Percentiles rank a stretch among this genome's conserved stretches.
Conservation (phyloP, 192 early-diverging fungal species). For the Martensiomyces pterosporus region DNA sequence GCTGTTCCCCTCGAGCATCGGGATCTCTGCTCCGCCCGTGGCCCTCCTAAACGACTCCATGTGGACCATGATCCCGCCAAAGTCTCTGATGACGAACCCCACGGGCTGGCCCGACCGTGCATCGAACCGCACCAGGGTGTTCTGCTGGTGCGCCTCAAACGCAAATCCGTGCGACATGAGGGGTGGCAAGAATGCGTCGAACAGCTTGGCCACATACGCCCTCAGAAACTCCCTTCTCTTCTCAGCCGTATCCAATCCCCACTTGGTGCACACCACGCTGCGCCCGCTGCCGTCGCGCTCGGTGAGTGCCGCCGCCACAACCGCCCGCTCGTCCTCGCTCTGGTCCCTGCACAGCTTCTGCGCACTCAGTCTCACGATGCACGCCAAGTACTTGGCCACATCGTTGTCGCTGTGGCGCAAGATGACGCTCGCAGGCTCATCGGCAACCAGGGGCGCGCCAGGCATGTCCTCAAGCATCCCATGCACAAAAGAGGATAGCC, state of each 20-base stretch:
- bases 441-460: neutral
- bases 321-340: neutral
- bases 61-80: conserved; percentile 55
- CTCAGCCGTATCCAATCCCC: conserved; percentile 20
- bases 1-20: conserved; percentile 43
- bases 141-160: conserved; percentile 57
- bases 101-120: conserved; percentile 23
- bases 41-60: conserved; percentile 26
- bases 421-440: conserved; percentile 23
- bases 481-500: neutral
- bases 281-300: neutral
- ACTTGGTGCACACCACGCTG: neutral
- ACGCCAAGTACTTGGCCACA: conserved; percentile 52
- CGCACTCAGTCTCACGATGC: conserved; percentile 19
- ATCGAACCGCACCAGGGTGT: conserved; percentile 46
- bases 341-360: conserved; percentile 3
- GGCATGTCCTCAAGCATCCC: conserved; percentile 14
- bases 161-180: conserved; percentile 49
- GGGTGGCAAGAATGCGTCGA: conserved; percentile 52
- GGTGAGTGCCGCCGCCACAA: conserved; percentile 6
- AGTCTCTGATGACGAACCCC: conserved; percentile 55
- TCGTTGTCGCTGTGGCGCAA: conserved; percentile 35
- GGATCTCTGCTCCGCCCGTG: conserved; percentile 10
- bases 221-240: conserved; percentile 33
- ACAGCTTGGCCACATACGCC: conserved; percentile 24